Conservation (phyloP, 495 filamentous ascomycete species). For the Parathielavia hyrcaniae region DNA sequence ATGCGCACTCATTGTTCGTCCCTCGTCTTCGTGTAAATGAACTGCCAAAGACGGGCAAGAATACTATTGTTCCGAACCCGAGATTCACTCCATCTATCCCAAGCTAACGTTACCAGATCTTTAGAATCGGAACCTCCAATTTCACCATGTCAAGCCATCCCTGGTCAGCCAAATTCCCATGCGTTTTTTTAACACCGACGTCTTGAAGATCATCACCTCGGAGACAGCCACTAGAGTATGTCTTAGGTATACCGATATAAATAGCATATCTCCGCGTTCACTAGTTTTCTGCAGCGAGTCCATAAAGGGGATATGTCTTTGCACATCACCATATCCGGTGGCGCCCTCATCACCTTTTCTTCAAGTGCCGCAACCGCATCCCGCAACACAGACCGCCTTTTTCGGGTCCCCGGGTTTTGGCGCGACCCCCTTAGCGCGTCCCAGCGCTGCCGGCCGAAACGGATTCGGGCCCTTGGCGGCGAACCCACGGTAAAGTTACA, state of each 20-base stretch:
- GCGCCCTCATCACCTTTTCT: background rate
- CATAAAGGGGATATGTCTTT: background rate
- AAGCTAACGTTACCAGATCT: too few species aligned
- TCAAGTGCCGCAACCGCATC: background rate
- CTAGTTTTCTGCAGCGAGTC: background rate
- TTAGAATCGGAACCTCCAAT: too few species aligned
- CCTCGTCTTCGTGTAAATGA: too few species aligned
- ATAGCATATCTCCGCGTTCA: background rate
- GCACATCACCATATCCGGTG: background rate
- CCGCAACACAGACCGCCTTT: constrained; percentile 11
- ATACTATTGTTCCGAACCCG: too few species aligned
- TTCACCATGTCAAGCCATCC: too few species aligned
- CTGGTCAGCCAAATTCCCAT: too few species aligned
- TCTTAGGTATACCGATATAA: too few species aligned
- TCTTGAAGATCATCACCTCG: background rate
- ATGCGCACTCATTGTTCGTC: too few species aligned
- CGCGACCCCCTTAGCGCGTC: background rate
- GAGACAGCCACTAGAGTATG: too few species aligned
- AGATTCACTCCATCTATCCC: too few species aligned
- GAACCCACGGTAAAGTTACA: constrained; percentile 14
- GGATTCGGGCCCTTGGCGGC: constrained; percentile 9
- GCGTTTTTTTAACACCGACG: too few species aligned
- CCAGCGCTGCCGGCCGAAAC: constrained; percentile 12
- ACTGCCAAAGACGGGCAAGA: too few species aligned
- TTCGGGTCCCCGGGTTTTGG: constrained; percentile 2